A percentile compares a stretch with the other conserved stretches of the same genome.
Evolutionary conservation across 495 filamentous ascomycete genomes (phyloP).

Genomic region (Penicillium malachiteum): DNA sequence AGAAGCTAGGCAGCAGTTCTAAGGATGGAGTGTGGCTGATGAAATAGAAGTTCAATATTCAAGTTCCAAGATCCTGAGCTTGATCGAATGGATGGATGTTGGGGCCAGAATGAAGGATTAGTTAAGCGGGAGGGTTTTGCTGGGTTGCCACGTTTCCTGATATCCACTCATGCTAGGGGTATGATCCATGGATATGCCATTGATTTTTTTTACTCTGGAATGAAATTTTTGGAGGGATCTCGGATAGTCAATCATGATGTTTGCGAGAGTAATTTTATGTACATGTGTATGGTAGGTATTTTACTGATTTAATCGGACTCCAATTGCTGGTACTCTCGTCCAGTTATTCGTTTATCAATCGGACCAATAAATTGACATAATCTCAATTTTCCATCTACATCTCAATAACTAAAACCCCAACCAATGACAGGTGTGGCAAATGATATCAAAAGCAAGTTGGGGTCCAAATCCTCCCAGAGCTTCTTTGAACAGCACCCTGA

Average conservation of each 20-base stretch:
- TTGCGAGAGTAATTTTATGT: conserved; percentile 1
- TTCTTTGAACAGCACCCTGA: conserved; percentile 4
- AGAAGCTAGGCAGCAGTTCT: conserved; percentile 6
- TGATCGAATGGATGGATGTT: no score
- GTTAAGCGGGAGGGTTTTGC: no score
- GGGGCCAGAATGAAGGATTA: no score
- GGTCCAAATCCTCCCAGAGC: conserved; percentile 1
- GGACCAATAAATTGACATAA: neutral
- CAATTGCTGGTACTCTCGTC: no score
- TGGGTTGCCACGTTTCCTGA: no score
- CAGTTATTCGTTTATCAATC: no score
- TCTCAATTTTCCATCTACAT: neutral
- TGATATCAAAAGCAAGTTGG: conserved; percentile 6
- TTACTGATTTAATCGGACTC: neutral
- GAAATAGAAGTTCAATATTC: no score
- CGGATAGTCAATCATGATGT: conserved; percentile 4
- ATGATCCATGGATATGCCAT: no score
- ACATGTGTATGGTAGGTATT: no score
- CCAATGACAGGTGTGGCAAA: conserved; percentile 3
- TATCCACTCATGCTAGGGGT: no score
- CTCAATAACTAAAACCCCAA: neutral
- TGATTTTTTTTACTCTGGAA: no score
- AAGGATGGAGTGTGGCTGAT: neutral
- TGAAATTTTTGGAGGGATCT: neutral
- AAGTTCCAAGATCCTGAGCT: no score